Evolutionary conservation across 2,329 filamentous ascomycete genomes (phyloP).

Genomic region (Dothideomycetes sp.): DNA sequence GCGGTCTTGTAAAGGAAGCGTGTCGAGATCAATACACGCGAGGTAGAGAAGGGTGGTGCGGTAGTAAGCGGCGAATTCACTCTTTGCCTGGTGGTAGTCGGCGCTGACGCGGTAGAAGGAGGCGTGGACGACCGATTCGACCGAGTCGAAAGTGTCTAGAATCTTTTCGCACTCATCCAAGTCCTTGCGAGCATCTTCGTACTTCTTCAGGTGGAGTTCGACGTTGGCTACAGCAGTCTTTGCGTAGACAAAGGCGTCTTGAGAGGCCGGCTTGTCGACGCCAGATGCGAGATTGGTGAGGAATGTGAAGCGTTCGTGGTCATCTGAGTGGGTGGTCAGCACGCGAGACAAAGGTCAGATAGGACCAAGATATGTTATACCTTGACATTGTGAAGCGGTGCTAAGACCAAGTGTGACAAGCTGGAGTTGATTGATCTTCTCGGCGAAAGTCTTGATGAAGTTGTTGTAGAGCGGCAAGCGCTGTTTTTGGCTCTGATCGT

Average conservation of each 20-base stretch:
- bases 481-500: conserved; percentile 70
- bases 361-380: conserved; percentile 35
- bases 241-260: conserved; percentile 93
- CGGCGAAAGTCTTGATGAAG: conserved; percentile 92
- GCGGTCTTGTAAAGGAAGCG: conserved; percentile 65
- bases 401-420: conserved; percentile 83
- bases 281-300: conserved; percentile 73
- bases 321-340: conserved; percentile 51
- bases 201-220: conserved; percentile 69
- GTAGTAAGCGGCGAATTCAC: conserved; percentile 94
- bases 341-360: background rate
- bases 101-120: conserved; percentile 94
- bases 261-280: conserved; percentile 84
- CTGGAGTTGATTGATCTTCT: conserved; percentile 98
- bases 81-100: conserved; percentile 82
- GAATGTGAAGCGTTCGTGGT: conserved; percentile 77
- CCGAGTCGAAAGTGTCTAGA: conserved; percentile 84
- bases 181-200: conserved; percentile 76
- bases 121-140: conserved; percentile 91
- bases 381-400: conserved; percentile 74
- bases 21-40: conserved; percentile 79
- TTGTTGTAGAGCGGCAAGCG: conserved; percentile 85
- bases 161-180: conserved; percentile 80
- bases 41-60: conserved; percentile 96
- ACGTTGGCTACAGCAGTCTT: conserved; percentile 82